These are phyloP conservation scores for Venturia aucupariae DNA, from an alignment of 2,329 filamentous ascomycete genomes.

Conservation along the genomic window DNA sequence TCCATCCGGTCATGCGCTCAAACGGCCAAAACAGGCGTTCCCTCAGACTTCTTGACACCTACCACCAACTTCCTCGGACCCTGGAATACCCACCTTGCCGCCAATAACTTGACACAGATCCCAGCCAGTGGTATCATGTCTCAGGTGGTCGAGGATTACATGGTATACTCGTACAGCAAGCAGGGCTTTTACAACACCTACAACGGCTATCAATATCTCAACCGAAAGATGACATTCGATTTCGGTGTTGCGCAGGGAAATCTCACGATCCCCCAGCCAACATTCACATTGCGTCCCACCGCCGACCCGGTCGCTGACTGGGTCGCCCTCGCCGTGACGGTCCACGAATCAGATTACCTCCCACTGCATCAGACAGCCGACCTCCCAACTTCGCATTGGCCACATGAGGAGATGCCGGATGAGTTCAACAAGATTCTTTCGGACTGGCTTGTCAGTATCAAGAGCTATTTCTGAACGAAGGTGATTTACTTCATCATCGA, in stretches of 20 bases:
- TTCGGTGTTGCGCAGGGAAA: slow-evolving; percentile 11
- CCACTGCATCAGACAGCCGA: slow-evolving; percentile 8
- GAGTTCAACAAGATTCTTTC: slow-evolving; percentile 13
- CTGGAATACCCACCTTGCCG: slow-evolving; percentile 1
- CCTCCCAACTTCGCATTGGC: slow-evolving; percentile 13
- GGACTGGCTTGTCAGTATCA: neutral
- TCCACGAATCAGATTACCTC: slow-evolving; percentile 5
- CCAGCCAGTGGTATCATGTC: slow-evolving; percentile 14
- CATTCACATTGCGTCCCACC: slow-evolving; percentile 12
- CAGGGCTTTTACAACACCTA: slow-evolving; percentile 15
- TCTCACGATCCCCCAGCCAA: slow-evolving; percentile 8
- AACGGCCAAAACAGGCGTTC: neutral
- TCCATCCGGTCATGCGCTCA: slow-evolving; percentile 14
- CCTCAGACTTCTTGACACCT: slow-evolving; percentile 5
- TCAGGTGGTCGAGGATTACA: slow-evolving; percentile 13
- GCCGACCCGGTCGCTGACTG: slow-evolving; percentile 12
- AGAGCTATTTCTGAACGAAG: too few species aligned
- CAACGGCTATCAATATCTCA: slow-evolving; percentile 14
- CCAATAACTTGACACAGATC: slow-evolving; percentile 11
- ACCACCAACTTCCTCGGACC: slow-evolving; percentile 12
- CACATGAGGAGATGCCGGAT: slow-evolving; percentile 12
- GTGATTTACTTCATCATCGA: too few species aligned
- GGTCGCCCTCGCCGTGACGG: neutral
- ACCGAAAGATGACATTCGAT: slow-evolving; percentile 13
- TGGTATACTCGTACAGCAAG: slow-evolving; percentile 14